These are phyloP conservation scores for Aquilaria agallochum DNA, from an alignment of 441 rosid species.

Conservation along the genomic window DNA sequence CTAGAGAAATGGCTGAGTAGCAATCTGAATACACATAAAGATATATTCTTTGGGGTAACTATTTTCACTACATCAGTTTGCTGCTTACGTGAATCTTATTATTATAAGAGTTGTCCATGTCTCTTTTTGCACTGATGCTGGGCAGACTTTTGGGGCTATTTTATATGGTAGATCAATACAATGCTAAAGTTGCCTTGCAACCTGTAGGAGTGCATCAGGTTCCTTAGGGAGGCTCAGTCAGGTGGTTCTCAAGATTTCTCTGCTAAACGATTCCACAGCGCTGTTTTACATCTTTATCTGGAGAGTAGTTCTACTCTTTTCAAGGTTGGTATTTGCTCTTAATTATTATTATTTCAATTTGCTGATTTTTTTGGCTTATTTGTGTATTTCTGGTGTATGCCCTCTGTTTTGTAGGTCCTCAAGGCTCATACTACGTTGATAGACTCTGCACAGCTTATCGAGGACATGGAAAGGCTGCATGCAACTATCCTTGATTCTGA, in stretches of 20 bases:
- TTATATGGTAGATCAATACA: no score
- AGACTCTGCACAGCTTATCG: constrained; percentile 53
- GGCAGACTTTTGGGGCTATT: no score
- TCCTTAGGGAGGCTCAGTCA: constrained; percentile 69
- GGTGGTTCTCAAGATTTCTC: constrained; percentile 70
- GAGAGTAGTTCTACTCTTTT: constrained; percentile 59
- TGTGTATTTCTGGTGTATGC: constrained; percentile 3
- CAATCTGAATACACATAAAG: constrained; percentile 58
- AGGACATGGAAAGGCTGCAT: constrained; percentile 75
- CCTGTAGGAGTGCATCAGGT: constrained; percentile 87
- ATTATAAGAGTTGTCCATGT: no score
- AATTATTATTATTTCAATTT: constrained; percentile 6
- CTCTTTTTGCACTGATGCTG: no score
- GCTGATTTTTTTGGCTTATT: not conserved
- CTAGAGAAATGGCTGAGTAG: constrained; percentile 83
- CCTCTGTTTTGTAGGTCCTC: constrained; percentile 49
- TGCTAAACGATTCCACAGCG: constrained; percentile 53
- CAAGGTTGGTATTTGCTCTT: constrained; percentile 48
- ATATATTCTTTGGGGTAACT: constrained; percentile 77
- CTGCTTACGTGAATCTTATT: no score
- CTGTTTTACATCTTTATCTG: constrained; percentile 53
- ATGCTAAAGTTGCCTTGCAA: constrained; percentile 20
- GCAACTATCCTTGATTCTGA: constrained; percentile 47
- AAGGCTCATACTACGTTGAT: constrained; percentile 51
- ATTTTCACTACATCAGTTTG: not conserved